Conservation (phyloP, 768 basidiomycete genomes). For the Dacryopinax primogenitus region DNA sequence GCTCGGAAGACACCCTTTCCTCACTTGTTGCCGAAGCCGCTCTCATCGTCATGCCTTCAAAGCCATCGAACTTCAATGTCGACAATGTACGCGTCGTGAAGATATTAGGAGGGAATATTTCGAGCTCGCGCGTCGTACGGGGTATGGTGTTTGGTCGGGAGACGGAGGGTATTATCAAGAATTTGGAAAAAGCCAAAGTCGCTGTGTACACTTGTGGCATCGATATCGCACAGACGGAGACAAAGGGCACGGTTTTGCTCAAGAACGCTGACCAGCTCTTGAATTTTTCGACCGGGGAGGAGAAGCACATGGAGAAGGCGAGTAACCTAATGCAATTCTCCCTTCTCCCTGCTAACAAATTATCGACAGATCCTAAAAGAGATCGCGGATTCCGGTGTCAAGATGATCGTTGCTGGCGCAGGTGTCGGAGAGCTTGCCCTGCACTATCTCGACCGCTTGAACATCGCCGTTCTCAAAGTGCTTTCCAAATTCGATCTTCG, state of each 20-base stretch:
- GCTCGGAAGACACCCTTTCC: constrained; percentile 72
- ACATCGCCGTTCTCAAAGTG: constrained; percentile 92
- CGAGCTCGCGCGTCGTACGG: constrained; percentile 72
- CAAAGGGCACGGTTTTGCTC: constrained; percentile 93
- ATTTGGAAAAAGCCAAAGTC: constrained; percentile 75
- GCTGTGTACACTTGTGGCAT: constrained; percentile 89
- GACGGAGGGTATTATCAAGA: constrained; percentile 82
- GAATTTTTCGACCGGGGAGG: constrained; percentile 91
- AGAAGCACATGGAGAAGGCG: constrained; percentile 85
- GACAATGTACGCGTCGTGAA: constrained; percentile 98
- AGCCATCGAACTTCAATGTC: constrained; percentile 88
- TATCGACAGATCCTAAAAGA: constrained; percentile 90
- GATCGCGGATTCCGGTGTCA: constrained; percentile 90
- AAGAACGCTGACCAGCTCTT: constrained; percentile 94
- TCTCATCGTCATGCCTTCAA: constrained; percentile 77
- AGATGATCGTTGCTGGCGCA: constrained; percentile 85
- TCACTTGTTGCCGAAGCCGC: constrained; percentile 86
- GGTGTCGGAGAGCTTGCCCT: constrained; percentile 88
- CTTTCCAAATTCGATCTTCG: constrained; percentile 97
- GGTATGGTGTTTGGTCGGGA: constrained; percentile 98
- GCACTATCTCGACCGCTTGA: constrained; percentile 88
- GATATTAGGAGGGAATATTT: constrained; percentile 89
- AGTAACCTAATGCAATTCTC: not conserved
- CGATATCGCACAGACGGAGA: constrained; percentile 93
- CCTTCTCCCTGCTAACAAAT: not conserved